Evolutionary conservation across 768 basidiomycete species (phyloP).

Genomic region (Psilocybe tampanensis): DNA sequence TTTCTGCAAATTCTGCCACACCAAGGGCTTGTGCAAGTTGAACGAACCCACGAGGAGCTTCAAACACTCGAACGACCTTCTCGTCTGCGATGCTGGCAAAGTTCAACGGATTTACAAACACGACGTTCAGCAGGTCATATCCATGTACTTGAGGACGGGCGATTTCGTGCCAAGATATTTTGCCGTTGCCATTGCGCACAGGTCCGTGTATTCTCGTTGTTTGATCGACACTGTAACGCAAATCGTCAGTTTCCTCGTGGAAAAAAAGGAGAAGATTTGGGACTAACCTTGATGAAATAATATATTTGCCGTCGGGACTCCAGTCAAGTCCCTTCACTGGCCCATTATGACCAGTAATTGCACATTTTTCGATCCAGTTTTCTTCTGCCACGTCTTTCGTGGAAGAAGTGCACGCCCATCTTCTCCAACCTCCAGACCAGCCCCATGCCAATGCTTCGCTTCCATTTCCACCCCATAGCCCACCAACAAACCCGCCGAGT

Average conservation of each 20-base stretch:
- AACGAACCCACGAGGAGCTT: conserved; percentile 84
- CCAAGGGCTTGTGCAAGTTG: conserved; percentile 55
- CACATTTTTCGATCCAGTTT: conserved; percentile 76
- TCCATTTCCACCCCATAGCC: conserved; percentile 72
- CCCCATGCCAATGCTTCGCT: conserved; percentile 80
- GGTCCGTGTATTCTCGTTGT: conserved; percentile 88
- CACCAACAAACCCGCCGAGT: conserved; percentile 91
- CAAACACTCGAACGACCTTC: conserved; percentile 93
- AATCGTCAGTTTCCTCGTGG: conserved; percentile 1
- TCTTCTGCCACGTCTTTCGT: conserved; percentile 32
- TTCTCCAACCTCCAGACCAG: conserved; percentile 93
- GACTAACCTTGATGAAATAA: conserved; percentile 82
- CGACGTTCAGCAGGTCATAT: conserved; percentile 84
- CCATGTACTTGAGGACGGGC: conserved; percentile 96
- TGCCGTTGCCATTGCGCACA: conserved; percentile 17
- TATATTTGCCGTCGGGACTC: conserved; percentile 85
- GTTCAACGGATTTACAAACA: conserved; percentile 72
- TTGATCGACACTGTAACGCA: conserved; percentile 66
- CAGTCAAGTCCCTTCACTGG: conserved; percentile 82
- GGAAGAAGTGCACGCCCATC: conserved; percentile 61
- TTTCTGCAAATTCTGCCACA: conserved; percentile 48
- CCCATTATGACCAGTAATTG: conserved; percentile 83
- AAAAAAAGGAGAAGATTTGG: neutral
- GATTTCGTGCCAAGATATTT: conserved; percentile 76
- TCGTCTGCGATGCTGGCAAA: conserved; percentile 96